Percentiles rank a stretch among this genome's conserved stretches.
Conservation (phyloP, 2,329 filamentous ascomycete species). For the Penicillium sp. region DNA sequence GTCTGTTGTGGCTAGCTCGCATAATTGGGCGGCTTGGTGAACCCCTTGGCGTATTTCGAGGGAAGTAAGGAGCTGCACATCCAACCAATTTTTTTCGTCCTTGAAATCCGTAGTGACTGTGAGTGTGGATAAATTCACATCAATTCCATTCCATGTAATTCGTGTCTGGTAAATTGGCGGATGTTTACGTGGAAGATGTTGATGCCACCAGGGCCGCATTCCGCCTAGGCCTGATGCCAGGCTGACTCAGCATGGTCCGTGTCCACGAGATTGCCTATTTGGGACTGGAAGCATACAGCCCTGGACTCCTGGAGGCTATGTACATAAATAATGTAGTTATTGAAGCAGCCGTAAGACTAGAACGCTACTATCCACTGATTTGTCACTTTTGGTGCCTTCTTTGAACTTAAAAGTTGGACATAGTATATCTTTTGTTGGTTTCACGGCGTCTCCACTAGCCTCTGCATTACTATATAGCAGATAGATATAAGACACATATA, state of each 20-base stretch:
- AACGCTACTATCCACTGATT: background rate
- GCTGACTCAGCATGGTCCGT: slow-evolving; percentile 5
- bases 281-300: background rate
- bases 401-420: background rate
- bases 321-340: background rate
- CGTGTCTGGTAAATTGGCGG: background rate
- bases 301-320: no score
- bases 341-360: background rate
- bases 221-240: no score
- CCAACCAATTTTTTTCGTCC: background rate
- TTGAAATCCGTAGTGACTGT: background rate
- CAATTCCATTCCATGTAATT: background rate
- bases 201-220: background rate
- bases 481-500: background rate
- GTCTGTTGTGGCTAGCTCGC: slow-evolving; percentile 2
- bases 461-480: no score
- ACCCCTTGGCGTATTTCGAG: background rate
- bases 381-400: no score
- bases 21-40: slow-evolving; percentile 8
- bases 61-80: background rate
- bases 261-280: background rate
- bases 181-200: slow-evolving; percentile 6
- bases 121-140: background rate
- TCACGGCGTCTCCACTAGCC: background rate
- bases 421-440: background rate